Conservation (phyloP, 2,329 filamentous ascomycete species). For the Sporothrix pallida region DNA sequence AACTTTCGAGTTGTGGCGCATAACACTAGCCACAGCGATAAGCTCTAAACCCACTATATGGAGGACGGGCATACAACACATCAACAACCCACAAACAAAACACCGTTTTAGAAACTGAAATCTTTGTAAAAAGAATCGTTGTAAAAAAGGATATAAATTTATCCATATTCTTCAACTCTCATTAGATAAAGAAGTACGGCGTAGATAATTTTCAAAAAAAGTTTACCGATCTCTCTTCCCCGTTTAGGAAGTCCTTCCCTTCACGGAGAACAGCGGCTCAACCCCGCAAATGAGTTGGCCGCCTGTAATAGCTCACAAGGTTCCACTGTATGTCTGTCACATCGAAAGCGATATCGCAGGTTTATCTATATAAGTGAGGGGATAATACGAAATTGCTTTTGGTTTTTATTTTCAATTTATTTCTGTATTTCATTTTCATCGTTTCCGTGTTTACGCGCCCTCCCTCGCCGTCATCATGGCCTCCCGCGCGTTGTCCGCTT, state of each 20-base stretch:
- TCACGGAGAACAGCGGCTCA: constrained; percentile 2
- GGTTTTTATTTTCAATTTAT: not conserved
- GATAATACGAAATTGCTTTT: too few relatives aligned
- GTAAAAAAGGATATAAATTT: too few relatives aligned
- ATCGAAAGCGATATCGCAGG: not conserved
- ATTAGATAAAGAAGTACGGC: too few relatives aligned
- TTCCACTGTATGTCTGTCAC: not conserved
- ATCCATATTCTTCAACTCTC: too few relatives aligned
- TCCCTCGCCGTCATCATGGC: constrained; percentile 7
- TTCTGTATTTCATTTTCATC: not conserved
- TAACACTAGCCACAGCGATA: constrained; percentile 27
- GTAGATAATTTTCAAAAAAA: not conserved
- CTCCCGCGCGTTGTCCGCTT: constrained; percentile 17
- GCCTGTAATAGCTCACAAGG: not conserved
- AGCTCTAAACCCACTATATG: not conserved
- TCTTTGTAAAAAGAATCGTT: too few relatives aligned
- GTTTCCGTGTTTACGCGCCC: not conserved
- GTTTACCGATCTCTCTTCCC: too few relatives aligned
- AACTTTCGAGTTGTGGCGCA: constrained; percentile 19
- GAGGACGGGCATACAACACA: not conserved
- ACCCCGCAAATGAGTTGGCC: constrained; percentile 18
- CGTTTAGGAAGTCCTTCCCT: not conserved
- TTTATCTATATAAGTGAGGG: too few relatives aligned
- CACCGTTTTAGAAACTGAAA: too few relatives aligned
- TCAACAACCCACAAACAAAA: not conserved